Evolutionary conservation across 1,284 basidiomycete genomes (phyloP).

Genomic region (Trichosporon ovoides): DNA sequence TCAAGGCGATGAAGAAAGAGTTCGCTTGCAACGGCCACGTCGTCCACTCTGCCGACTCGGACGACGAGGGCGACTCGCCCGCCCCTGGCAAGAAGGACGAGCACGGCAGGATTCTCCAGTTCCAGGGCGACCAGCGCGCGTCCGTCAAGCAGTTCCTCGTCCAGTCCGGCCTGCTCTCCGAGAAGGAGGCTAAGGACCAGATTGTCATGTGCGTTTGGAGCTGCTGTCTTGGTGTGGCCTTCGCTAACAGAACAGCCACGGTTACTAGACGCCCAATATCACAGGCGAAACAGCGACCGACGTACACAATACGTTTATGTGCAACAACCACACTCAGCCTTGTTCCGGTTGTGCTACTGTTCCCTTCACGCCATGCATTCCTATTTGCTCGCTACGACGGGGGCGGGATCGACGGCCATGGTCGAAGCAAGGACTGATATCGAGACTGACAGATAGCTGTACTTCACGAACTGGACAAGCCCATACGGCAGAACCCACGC

Average conservation of each 20-base stretch:
- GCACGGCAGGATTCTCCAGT: slow-evolving; percentile 95
- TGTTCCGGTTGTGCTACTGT: slow-evolving; percentile 5
- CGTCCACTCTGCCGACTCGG: slow-evolving; percentile 54
- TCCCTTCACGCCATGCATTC: slow-evolving; percentile 5
- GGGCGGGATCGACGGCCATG: neutral
- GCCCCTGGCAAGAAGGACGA: slow-evolving; percentile 74
- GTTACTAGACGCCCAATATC: slow-evolving; percentile 4
- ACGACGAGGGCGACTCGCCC: slow-evolving; percentile 39
- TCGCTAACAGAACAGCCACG: slow-evolving; percentile 18
- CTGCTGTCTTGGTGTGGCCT: too few species aligned
- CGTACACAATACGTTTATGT: neutral
- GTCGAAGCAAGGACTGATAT: neutral
- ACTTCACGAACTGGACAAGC: too few species aligned
- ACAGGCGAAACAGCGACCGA: neutral
- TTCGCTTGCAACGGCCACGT: slow-evolving; percentile 99
- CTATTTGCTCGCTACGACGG: neutral
- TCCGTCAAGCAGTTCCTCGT: slow-evolving; percentile 84
- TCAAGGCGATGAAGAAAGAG: slow-evolving; percentile 99
- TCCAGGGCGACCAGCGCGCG: slow-evolving; percentile 94
- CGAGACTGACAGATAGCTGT: too few species aligned
- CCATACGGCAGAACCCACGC: too few species aligned
- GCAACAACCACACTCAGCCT: neutral
- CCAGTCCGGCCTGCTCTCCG: slow-evolving; percentile 51
- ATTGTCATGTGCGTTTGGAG: slow-evolving; percentile 47
- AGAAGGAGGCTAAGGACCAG: slow-evolving; percentile 51